Evolutionary conservation across 2,329 filamentous ascomycete genomes (phyloP).

Genomic region (Botrytis deweyae): DNA sequence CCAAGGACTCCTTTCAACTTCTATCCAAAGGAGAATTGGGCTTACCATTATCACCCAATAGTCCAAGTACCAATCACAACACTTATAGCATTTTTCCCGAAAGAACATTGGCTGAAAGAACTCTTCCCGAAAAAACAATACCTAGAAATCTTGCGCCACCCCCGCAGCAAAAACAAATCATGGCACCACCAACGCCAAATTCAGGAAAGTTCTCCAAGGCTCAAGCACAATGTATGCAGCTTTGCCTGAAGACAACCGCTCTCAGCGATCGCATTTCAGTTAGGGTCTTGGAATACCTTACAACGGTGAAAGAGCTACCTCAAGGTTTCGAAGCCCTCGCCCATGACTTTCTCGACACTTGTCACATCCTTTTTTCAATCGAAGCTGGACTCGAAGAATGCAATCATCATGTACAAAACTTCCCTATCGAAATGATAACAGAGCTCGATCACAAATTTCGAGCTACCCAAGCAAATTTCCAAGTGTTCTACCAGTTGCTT

Average conservation of each 20-base stretch:
- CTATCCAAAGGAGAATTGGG: constrained; percentile 8
- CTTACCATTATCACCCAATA: background rate
- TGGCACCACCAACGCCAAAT: background rate
- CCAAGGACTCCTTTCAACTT: constrained; percentile 6
- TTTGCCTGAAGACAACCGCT: constrained; percentile 58
- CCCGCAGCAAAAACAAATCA: constrained; percentile 3
- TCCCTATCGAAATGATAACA: constrained; percentile 60
- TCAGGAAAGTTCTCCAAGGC: constrained; percentile 24
- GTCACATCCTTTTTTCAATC: constrained; percentile 65
- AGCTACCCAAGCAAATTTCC: constrained; percentile 60
- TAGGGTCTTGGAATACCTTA: constrained; percentile 63
- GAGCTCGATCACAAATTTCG: constrained; percentile 65
- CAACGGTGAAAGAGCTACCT: constrained; percentile 53
- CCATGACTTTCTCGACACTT: constrained; percentile 65
- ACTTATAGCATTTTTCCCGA: constrained; percentile 1
- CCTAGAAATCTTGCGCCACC: background rate
- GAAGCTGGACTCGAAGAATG: constrained; percentile 62
- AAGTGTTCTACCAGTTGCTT: constrained; percentile 62
- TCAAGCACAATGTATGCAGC: constrained; percentile 42
- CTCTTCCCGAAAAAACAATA: background rate
- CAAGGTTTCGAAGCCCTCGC: constrained; percentile 59
- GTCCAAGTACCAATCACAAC: background rate
- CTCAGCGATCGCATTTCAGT: constrained; percentile 64
- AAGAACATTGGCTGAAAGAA: constrained; percentile 4
- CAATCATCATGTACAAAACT: constrained; percentile 49